Evolutionary conservation across 202 grass and related monocot species (phyloP), one percentile per base, ranked within the genome.

Genomic region (Zoysia matrella): DNA sequence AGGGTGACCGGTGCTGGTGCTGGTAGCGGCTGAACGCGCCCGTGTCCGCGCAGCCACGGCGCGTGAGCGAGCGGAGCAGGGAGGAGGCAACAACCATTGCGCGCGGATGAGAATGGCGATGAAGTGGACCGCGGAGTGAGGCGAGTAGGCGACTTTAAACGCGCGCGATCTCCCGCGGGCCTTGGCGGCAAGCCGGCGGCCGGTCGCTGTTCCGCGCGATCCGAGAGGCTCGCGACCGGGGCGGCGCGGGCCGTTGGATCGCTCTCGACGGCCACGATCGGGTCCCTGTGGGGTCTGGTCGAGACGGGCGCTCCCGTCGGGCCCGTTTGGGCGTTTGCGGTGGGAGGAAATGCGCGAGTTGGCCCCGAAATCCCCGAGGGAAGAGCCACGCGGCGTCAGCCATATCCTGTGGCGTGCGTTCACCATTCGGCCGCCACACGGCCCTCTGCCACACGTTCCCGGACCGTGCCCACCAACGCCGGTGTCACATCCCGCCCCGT

Each of bases 361-460:
- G 6, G 51, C 47, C 45, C 36, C 39, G 18, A 47, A 52, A 88
- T 70, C 80, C n/a, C 44, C 68, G 36, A 8, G n/a, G 61, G 5
- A 4, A 13, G 7, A 43, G 44, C 86, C 84, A 94, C 86, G 81
- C 78, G 89, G 8, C 47, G 52, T 69, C 75, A 82, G 67, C 52
- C 75, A 47, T 30, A 75, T 86, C 76, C 86, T 77, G 61, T 83
- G 76, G 54, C 82, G 67, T 62, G 56, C 61, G 53, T 56, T 52
- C 78, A 18, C 48, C 88, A 16, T 76, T 85, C 92, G 84, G 84
- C 82, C 84, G 80, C 87, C 89, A 86, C 87, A 92, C 89, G 86
- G 79, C 88, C 9, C 8, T 2, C 47, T 4, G 30, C 54, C 12
- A 58, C 43, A 10, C 43, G 65, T 22, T 1, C 48, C 22, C 56